Conservation (phyloP, 345 rosid species). For the Populus davidiana region DNA sequence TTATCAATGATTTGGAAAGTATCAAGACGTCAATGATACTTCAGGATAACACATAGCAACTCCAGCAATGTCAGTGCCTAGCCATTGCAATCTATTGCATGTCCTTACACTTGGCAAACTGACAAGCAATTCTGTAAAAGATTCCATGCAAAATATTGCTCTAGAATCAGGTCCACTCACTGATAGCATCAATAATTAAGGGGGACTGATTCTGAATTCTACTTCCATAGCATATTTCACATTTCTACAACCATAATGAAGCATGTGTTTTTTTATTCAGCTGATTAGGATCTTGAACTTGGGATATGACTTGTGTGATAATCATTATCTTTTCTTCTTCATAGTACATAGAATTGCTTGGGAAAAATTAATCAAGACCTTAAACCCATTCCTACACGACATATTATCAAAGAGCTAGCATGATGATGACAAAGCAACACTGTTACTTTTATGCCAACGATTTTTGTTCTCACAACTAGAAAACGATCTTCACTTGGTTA, state of each 20-base stretch:
- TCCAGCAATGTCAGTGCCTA: background rate
- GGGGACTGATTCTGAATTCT: no score
- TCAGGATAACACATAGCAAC: background rate
- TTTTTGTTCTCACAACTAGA: no score
- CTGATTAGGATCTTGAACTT: background rate
- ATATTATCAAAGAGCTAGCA: no score
- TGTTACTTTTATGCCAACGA: no score
- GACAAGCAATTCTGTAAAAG: background rate
- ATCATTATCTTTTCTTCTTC: no score
- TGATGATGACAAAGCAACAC: no score
- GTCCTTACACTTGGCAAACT: background rate
- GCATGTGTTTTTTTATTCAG: background rate
- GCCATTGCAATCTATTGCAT: background rate
- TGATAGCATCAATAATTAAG: background rate
- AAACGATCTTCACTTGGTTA: no score
- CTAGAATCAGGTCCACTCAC: background rate
- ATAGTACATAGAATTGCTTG: no score
- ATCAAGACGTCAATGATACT: background rate
- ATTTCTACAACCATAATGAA: background rate
- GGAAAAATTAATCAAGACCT: no score
- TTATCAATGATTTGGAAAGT: background rate
- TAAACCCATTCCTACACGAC: no score
- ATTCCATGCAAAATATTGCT: background rate
- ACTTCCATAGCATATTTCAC: background rate
- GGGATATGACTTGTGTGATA: no score